Percentiles rank a stretch among this genome's conserved stretches.
Conservation (phyloP, 768 basidiomycete species). For the Dictyophora rubrovolvata region DNA sequence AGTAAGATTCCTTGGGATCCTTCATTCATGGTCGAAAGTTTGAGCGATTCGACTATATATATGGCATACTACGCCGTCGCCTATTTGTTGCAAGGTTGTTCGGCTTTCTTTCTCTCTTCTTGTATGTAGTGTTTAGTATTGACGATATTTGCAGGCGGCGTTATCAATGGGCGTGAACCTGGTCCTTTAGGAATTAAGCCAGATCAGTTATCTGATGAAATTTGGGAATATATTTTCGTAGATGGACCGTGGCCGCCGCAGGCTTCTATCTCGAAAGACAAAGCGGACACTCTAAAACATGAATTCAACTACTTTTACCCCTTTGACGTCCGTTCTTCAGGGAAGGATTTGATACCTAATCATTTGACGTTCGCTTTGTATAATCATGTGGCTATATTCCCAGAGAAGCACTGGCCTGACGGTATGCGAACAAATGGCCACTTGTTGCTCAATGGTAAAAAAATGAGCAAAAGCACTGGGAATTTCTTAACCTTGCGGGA, state of each 20-base stretch:
- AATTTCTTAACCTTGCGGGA: constrained; percentile 89
- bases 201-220: constrained; percentile 93
- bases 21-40: constrained; percentile 89
- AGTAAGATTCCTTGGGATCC: constrained; percentile 96
- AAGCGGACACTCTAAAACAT: constrained; percentile 75
- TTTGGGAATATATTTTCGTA: constrained; percentile 92
- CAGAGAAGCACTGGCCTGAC: constrained; percentile 75
- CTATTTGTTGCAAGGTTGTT: constrained; percentile 81
- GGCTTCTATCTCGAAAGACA: constrained; percentile 59
- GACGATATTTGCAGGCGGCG: constrained; percentile 35
- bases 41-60: constrained; percentile 97
- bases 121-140: constrained; percentile 9
- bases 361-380: constrained; percentile 92
- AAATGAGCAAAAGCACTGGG: constrained; percentile 97
- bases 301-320: constrained; percentile 98
- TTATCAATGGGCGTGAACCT: constrained; percentile 65
- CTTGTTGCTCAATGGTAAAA: constrained; percentile 93
- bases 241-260: constrained; percentile 63
- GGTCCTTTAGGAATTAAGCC: constrained; percentile 80
- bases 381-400: constrained; percentile 90
- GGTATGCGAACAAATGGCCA: constrained; percentile 95
- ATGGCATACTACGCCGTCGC: constrained; percentile 97
- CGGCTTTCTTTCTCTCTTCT: not conserved
- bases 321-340: constrained; percentile 95
- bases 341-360: constrained; percentile 93